These are phyloP conservation scores for Ophiocordyceps polyrhachis-furcata DNA, from an alignment of 2,329 filamentous ascomycete species.

Conservation along the genomic window DNA sequence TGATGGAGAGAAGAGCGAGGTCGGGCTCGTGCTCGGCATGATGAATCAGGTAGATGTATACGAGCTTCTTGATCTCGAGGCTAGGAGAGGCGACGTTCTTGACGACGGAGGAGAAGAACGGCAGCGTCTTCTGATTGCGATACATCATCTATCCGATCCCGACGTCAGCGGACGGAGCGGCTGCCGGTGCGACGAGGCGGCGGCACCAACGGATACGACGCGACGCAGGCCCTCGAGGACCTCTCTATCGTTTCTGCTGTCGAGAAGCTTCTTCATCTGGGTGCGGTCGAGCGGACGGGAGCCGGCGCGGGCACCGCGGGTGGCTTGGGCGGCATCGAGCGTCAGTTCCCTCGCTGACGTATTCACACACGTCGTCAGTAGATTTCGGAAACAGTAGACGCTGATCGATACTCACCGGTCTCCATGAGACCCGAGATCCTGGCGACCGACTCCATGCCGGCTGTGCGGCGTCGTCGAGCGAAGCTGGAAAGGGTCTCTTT, in stretches of 20 bases:
- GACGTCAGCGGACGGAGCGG: slow-evolving; percentile 1
- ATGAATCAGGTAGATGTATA: slow-evolving; percentile 94
- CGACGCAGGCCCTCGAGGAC: slow-evolving; percentile 79
- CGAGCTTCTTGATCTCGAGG: slow-evolving; percentile 90
- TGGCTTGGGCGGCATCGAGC: slow-evolving; percentile 86
- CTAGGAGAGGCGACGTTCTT: slow-evolving; percentile 94
- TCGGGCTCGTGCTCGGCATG: slow-evolving; percentile 95
- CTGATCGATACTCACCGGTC: slow-evolving; percentile 47
- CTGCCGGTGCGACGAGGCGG: background rate
- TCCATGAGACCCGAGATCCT: slow-evolving; percentile 87
- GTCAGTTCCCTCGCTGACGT: slow-evolving; percentile 76
- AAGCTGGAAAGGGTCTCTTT: slow-evolving; percentile 4
- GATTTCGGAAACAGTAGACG: background rate
- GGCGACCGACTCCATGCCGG: slow-evolving; percentile 81
- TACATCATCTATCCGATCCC: slow-evolving; percentile 65
- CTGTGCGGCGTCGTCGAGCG: background rate
- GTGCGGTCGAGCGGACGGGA: slow-evolving; percentile 51
- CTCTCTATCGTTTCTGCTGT: slow-evolving; percentile 84
- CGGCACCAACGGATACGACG: slow-evolving; percentile 56
- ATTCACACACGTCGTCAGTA: background rate
- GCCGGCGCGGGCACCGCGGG: slow-evolving; percentile 44
- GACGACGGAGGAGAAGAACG: slow-evolving; percentile 93
- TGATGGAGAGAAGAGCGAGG: slow-evolving; percentile 87
- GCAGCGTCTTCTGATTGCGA: slow-evolving; percentile 66
- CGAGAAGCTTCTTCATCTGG: slow-evolving; percentile 86